Evolutionary conservation across 2,329 filamentous ascomycete genomes (phyloP).

Genomic region (Stromatinia cepivora): DNA sequence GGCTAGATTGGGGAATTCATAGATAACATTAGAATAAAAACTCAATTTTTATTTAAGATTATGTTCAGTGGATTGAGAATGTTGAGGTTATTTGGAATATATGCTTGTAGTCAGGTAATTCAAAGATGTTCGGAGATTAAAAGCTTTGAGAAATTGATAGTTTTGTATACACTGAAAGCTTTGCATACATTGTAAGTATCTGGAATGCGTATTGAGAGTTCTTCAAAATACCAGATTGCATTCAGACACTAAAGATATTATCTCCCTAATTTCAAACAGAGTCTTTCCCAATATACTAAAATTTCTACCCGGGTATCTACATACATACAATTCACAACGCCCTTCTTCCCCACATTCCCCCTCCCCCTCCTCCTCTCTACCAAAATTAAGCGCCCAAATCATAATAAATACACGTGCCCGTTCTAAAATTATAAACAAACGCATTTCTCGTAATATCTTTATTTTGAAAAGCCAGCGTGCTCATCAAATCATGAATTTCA

Average conservation of each 20-base stretch:
- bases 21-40: too few species aligned
- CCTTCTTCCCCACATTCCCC: too few species aligned
- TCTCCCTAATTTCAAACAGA: not conserved
- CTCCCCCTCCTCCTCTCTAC: not conserved
- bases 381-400: slow-evolving; percentile 56
- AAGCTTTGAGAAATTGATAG: too few species aligned
- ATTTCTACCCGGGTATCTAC: slow-evolving; percentile 19
- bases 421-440: slow-evolving; percentile 91
- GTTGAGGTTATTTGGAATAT: too few species aligned
- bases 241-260: not conserved
- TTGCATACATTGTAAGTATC: too few species aligned
- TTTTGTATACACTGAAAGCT: too few species aligned
- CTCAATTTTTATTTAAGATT: too few species aligned
- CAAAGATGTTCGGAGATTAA: too few species aligned
- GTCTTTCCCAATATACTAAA: not conserved
- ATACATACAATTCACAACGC: slow-evolving; percentile 5
- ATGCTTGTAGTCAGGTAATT: too few species aligned
- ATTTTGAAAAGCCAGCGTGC: slow-evolving; percentile 60
- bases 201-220: too few species aligned
- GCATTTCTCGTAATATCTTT: slow-evolving; percentile 65
- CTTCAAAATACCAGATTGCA: not conserved
- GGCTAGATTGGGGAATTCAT: too few species aligned
- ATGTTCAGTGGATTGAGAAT: too few species aligned
- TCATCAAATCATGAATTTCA: slow-evolving; percentile 77
- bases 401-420: slow-evolving; percentile 81